Evolutionary conservation across 192 early-diverging fungal genomes (phyloP).

Genomic region (Coemansia erecta): DNA sequence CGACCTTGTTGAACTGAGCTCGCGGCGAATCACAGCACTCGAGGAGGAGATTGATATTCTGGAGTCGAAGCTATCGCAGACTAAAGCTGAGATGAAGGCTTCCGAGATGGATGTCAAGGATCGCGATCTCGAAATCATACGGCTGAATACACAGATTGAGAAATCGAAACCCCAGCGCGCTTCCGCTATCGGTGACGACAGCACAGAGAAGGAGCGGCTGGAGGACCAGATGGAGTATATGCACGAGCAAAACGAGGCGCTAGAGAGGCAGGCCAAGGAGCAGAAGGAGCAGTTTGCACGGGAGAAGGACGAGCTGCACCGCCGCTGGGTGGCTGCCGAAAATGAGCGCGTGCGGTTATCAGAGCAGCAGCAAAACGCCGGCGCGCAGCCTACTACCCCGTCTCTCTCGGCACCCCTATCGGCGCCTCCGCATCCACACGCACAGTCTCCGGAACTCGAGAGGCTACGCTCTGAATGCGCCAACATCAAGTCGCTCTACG

Average conservation of each 20-base stretch:
- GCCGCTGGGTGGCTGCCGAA: conserved; percentile 40
- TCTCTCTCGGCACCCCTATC: not conserved
- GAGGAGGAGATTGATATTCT: conserved; percentile 39
- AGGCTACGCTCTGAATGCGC: conserved; percentile 35
- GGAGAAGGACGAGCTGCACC: conserved; percentile 39
- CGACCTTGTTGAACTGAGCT: conserved; percentile 43
- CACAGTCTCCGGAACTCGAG: conserved; percentile 8
- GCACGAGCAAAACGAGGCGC: conserved; percentile 38
- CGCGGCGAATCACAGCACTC: conserved; percentile 33
- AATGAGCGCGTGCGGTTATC: conserved; percentile 36
- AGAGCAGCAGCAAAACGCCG: not conserved
- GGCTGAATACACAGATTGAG: conserved; percentile 31
- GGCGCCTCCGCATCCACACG: conserved; percentile 1
- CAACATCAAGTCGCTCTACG: conserved; percentile 49
- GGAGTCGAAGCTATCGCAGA: conserved; percentile 23
- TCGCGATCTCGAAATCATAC: conserved; percentile 41
- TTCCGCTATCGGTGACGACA: not conserved
- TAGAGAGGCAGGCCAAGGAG: conserved; percentile 31
- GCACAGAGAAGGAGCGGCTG: conserved; percentile 17
- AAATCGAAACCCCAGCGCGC: not conserved
- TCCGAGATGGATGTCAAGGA: conserved; percentile 36
- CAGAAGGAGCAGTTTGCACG: conserved; percentile 30
- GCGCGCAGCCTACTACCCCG: too few relatives aligned
- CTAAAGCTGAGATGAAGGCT: conserved; percentile 18
- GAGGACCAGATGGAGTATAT: conserved; percentile 47